Base-by-base conservation (phyloP, 352 stramenopile species). In the Globisporangium nodosum region DNA sequence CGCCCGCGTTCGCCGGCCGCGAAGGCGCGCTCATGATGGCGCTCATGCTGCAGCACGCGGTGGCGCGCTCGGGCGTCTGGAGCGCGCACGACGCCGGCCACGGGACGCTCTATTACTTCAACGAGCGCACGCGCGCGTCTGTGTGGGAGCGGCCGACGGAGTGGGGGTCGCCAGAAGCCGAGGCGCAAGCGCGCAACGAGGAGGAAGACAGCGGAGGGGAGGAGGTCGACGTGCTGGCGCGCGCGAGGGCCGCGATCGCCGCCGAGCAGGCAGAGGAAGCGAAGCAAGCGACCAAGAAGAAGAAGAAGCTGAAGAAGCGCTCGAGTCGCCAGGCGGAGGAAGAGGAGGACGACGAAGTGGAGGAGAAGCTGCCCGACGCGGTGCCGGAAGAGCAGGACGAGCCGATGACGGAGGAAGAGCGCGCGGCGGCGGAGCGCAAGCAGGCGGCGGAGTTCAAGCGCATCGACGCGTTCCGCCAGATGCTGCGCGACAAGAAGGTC, bases 11-110 rank as follows among this genome's bases (percentile, higher is more conserved):
- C 46, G 60, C 65, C 11, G 61, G 68, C 15, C 66, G 85, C 27
- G 80, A 90, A 50, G 81, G 72, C 37, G 74, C 84, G 54, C 82
- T 89, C 58, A 89, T 92, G 81, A 94, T 92, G 84, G 76, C 81
- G 69, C 73, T 90, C 24, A 94, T 94, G 81, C 66, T 94, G 54
- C 67, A 88, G 58, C 68, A 85, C 31, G 80, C 81, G 0, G 63
- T 92, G 16, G 84, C 74, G 54, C 76, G 73, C 54, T 91, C 76
- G 0, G 78, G 76, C 13, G 52, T 54, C n/a, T 94, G 84, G 84
- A 88, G 69, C 8, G 84, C 78, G 13, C 81, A 92, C 51, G 80
- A 89, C 46, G 64, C 82, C 0, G 81, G 80, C 27, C 81, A 87
- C 35, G 84, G 76, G 2, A 87, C 81, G 45, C 58, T 92, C 24